Conservation (phyloP, 2,329 filamentous ascomycete genomes). For the Sporothrix pallida region DNA sequence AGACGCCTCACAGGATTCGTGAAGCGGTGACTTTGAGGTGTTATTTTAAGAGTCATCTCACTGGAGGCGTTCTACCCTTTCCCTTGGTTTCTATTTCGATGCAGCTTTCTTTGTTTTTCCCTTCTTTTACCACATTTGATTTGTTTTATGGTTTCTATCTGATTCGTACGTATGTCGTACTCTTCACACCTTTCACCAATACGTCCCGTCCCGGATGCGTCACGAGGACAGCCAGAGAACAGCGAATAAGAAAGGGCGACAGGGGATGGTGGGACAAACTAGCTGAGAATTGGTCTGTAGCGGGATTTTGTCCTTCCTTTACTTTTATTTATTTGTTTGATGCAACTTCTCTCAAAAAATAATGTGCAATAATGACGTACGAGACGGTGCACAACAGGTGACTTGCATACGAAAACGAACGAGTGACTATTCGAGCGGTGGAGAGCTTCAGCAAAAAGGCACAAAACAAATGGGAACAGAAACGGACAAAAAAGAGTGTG, state of each 20-base stretch:
- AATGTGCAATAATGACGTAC: conserved; percentile 6
- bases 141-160: not conserved
- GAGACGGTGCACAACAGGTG: not conserved
- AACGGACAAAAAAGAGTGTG: not conserved
- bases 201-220: conserved; percentile 2
- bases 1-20: not conserved
- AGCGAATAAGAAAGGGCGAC: not conserved
- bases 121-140: not conserved
- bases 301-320: not conserved
- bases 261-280: not conserved
- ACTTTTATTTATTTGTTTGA: not conserved
- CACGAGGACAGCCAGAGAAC: not conserved
- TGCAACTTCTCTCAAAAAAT: not conserved
- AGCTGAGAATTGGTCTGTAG: not conserved
- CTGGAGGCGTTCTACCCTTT: not conserved
- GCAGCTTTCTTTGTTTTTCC: not conserved
- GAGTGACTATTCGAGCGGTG: not conserved
- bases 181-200: not conserved
- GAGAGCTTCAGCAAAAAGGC: not conserved
- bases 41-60: not conserved
- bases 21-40: not conserved
- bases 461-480: not conserved
- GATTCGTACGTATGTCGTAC: too few species aligned
- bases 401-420: not conserved
- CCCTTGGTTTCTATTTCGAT: not conserved